Evolutionary conservation across 768 basidiomycete genomes (phyloP), one percentile per base, ranked within the genome.

Genomic region (Melanogaster broomeanus): DNA sequence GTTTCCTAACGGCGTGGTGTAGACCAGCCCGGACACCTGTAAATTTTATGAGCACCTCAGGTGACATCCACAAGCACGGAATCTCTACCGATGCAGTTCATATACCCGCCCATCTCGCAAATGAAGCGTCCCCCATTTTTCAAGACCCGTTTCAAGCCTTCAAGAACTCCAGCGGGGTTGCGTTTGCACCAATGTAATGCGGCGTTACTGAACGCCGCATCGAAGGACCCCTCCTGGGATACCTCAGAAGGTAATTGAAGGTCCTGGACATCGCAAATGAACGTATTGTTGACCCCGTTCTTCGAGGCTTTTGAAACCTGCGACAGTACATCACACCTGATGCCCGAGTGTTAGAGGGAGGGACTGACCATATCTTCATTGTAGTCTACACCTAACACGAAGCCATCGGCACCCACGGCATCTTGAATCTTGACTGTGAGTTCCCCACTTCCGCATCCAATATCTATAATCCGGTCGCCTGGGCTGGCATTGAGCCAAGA

Each of bases 371-470:
- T 91, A 58, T 79, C 81, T 55, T 81, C 73, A 60, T 82, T 90
- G 27, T 73, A 71, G 65, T 94, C 93, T 11, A 85, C 72, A 0
- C 88, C 92, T 11, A 88, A 75, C 3, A 90, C 80, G 16, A 76
- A 39, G 0, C 90, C 86, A 7, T 71, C 75, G 39, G 56, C 37
- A 21, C 57, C 74, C 6, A 93, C 87, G 15, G 76, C 59, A 12
- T 75, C 63, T 42, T 79, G 73, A 27, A 95, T 74, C 49, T 77
- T 69, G 42, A 78, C 56, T 0, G 88, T 90, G 13, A 93, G 70
- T 56, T 93, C 87, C 0, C 90, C 92, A 40, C 84, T 90, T 16
- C 93, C 91, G 61, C 91, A 93, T 3, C 92, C 91, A 39, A 91
- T 68, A 59, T 91, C 90, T 52, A 88, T 72, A 40, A 93, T 84